Conservation (phyloP, 257 asterid genomes). For the Gynochthodes officinalis region DNA sequence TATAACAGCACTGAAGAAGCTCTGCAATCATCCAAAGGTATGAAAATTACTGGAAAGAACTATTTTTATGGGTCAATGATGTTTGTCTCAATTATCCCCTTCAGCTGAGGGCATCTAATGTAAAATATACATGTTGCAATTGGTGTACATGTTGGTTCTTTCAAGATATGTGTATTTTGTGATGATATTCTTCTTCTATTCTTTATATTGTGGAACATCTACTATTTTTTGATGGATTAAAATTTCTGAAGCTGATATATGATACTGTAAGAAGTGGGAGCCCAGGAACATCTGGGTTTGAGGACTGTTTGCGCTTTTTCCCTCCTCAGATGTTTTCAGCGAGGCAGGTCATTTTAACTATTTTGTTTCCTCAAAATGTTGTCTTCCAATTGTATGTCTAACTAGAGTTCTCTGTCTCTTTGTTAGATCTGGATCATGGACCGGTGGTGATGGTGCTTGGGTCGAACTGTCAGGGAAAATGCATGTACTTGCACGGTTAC, state of each 20-base stretch:
- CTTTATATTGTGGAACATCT: background rate
- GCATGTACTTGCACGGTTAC: constrained; percentile 91
- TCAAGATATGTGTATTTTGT: background rate
- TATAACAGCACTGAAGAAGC: constrained; percentile 94
- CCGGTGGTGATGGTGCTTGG: constrained; percentile 96
- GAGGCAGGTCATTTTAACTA: constrained; percentile 44
- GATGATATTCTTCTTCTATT: background rate
- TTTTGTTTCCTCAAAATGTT: background rate
- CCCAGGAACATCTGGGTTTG: constrained; percentile 86
- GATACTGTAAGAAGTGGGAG: constrained; percentile 86
- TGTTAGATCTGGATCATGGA: constrained; percentile 92
- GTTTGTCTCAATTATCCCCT: background rate
- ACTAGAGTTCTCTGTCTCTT: constrained; percentile 10
- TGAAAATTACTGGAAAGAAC: background rate
- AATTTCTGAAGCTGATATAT: constrained; percentile 61
- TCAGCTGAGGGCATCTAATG: background rate
- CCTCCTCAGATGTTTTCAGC: constrained; percentile 88
- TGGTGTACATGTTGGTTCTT: background rate
- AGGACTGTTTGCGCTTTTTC: constrained; percentile 82
- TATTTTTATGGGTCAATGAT: background rate
- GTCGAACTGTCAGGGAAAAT: constrained; percentile 98
- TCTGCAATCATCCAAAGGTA: constrained; percentile 99
- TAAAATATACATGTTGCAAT: background rate
- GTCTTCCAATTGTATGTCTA: background rate
- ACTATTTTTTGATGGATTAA: background rate